Evolutionary conservation across 306 rosid genomes (phyloP).

Genomic region (Cajanus cajan): DNA sequence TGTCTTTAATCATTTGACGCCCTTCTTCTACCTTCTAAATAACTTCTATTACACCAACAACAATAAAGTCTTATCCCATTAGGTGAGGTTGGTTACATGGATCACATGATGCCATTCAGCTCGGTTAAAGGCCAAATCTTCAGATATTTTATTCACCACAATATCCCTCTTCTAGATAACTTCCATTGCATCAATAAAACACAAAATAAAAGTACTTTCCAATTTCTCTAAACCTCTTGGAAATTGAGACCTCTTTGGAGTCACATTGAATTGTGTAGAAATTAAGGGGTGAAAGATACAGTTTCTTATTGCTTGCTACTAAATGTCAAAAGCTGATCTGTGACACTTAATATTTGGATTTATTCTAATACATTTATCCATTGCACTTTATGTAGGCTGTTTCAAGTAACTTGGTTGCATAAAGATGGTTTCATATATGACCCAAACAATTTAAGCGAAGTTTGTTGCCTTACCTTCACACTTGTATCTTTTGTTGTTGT

Average conservation of each 20-base stretch:
- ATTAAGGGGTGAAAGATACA: background rate
- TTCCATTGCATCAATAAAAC: background rate
- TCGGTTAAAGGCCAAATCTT: too few relatives aligned
- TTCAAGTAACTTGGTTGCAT: conserved; percentile 83
- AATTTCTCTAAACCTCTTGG: background rate
- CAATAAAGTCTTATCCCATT: background rate
- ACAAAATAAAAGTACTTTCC: background rate
- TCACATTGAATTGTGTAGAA: background rate
- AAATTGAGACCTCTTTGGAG: background rate
- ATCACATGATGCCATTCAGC: too few relatives aligned
- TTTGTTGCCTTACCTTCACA: conserved; percentile 64
- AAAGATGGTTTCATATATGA: conserved; percentile 76
- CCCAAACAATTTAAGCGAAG: conserved; percentile 60
- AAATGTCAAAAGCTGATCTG: conserved; percentile 14
- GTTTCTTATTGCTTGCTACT: background rate
- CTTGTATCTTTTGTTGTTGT: conserved; percentile 22
- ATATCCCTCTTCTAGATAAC: background rate
- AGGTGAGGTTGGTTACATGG: too few relatives aligned
- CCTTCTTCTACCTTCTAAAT: background rate
- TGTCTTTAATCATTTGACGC: background rate
- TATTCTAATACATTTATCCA: conserved; percentile 11
- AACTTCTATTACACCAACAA: background rate
- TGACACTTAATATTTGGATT: background rate
- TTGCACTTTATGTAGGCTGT: conserved; percentile 66
- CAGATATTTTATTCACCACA: too few relatives aligned